These are phyloP conservation scores for Iodosphaeria phyllophila DNA, from an alignment of 2,329 filamentous ascomycete species.

Conservation along the genomic window DNA sequence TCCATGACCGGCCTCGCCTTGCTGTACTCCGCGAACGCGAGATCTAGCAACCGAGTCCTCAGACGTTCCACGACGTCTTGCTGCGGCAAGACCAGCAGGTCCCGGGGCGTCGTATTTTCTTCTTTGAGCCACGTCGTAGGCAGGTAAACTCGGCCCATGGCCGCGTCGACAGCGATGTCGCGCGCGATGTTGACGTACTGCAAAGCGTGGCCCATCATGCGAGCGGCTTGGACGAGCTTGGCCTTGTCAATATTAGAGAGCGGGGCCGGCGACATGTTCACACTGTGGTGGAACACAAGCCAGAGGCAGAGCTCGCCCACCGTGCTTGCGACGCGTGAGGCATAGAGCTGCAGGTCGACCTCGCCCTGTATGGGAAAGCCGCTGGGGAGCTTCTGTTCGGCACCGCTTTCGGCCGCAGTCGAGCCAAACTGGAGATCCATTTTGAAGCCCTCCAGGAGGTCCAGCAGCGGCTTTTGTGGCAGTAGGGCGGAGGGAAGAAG, in stretches of 20 bases:
- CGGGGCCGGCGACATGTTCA: conserved; percentile 10
- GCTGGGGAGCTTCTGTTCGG: not conserved
- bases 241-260: conserved; percentile 17
- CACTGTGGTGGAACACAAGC: conserved; percentile 41
- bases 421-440: conserved; percentile 46
- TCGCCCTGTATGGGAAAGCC: conserved; percentile 39
- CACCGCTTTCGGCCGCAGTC: conserved; percentile 1
- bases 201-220: conserved; percentile 53
- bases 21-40: conserved; percentile 41
- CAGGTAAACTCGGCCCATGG: conserved; percentile 48
- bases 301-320: conserved; percentile 51
- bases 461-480: conserved; percentile 38
- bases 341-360: conserved; percentile 41
- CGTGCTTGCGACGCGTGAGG: conserved; percentile 50
- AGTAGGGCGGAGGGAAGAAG: conserved; percentile 40
- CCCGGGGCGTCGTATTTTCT: conserved; percentile 29
- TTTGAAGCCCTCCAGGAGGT: conserved; percentile 47
- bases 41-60: conserved; percentile 33
- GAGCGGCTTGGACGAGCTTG: conserved; percentile 34
- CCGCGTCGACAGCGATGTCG: conserved; percentile 50
- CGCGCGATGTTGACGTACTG: conserved; percentile 64
- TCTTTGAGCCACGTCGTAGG: conserved; percentile 44
- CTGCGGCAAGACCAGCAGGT: conserved; percentile 32
- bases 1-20: conserved; percentile 37
- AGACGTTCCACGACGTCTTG: conserved; percentile 27